phyloP scores from a whole-genome alignment of 1,284 basidiomycete species.

The Puccinia coronata region DNA sequence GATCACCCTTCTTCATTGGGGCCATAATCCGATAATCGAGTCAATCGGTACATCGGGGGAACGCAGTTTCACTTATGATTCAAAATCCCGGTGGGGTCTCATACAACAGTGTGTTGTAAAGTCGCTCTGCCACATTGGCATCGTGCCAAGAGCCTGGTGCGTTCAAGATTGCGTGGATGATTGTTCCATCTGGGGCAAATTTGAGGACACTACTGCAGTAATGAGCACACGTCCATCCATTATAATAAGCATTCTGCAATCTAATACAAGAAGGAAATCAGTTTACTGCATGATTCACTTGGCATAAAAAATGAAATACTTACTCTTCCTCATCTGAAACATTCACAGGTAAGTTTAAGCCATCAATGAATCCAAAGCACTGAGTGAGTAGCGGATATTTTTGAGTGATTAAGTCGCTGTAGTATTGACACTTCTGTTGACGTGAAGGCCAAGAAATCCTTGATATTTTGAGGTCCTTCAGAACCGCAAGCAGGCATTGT shows the following conservation, averaged over 20 bases:
- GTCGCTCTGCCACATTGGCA: neutral
- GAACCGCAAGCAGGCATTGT: neutral
- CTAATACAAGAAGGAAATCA: neutral
- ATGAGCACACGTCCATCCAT: constrained; percentile 1
- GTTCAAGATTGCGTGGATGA: too few relatives aligned
- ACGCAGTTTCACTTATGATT: neutral
- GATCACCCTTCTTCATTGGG: neutral
- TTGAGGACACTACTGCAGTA: neutral
- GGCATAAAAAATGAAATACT: neutral
- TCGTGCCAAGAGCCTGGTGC: too few relatives aligned
- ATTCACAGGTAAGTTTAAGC: neutral
- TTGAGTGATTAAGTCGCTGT: neutral
- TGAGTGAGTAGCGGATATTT: too few relatives aligned
- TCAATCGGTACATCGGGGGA: neutral
- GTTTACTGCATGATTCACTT: neutral
- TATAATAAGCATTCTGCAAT: neutral
- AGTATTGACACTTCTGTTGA: neutral
- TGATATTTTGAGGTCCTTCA: neutral
- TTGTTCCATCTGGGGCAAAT: too few relatives aligned
- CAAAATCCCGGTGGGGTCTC: neutral
- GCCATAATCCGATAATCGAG: neutral
- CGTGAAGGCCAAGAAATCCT: neutral
- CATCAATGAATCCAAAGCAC: too few relatives aligned
- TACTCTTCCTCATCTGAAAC: neutral
- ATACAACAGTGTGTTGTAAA: neutral